Evolutionary conservation across 1,139 yeast species (phyloP), one percentile per base, ranked within the genome.

Genomic region (Suhomyces bolitotheri): DNA sequence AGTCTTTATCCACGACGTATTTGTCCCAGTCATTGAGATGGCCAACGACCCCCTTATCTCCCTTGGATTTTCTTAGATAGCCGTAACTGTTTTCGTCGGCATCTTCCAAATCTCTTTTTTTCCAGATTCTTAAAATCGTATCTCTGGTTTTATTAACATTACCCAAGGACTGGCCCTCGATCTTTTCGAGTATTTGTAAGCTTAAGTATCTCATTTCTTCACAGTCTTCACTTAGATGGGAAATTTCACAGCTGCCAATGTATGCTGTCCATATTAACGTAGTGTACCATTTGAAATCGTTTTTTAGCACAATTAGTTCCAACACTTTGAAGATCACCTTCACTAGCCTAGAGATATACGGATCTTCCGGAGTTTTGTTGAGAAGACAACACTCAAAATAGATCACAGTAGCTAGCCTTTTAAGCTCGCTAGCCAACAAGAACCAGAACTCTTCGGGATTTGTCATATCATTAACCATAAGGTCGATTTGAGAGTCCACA

Each of bases 21-120:
- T 32, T 45, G 29, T 61, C 65, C 66, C 66, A 61, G 34, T 61
- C 66, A 40, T 61, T 61, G 10, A 22, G 40, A 30, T 45, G 45
- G 7, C 60, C 60, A 41, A 54, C 36, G 17, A 39, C 29, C 21
- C 17, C 29, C 25, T 25, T 25, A 9, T 11, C 26, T 6, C 20
- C 8, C 21, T 40, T 35, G 22, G 13, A 22, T 19, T 41, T 40
- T 24, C 44, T 34, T 12, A 44, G 13, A 14, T 33, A 25, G n/a
- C 58, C 51, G 38, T 49, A 41, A 36, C 54, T 45, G 27, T 46
- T 48, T 28, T 54, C 56, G 36, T 53, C 56, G 19, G 48, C 43
- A 31, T 49, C 50, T 28, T 46, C 44, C 37, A 60, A 46, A 38
- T 61, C 66, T 29, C 66, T 43, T 35, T 44, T 48, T 33, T 58